Evolutionary conservation across 805 yeast species (phyloP).

Genomic region (Teunomyces cretensis): DNA sequence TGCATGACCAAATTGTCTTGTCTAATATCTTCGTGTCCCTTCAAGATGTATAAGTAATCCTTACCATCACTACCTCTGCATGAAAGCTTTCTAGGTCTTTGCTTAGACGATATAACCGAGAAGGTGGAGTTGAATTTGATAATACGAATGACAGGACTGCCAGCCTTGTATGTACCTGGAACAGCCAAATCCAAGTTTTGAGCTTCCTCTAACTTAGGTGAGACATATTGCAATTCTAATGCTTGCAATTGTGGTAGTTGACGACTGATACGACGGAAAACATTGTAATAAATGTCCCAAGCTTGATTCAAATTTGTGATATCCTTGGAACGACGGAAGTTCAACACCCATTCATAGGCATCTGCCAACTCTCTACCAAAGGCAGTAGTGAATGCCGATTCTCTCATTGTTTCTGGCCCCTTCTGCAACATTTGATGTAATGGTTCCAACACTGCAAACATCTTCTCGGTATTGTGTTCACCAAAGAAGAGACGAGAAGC

Average conservation of each 20-base stretch:
- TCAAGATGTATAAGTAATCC: conserved; percentile 75
- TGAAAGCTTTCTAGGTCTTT: conserved; percentile 84
- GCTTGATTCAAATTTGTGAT: conserved; percentile 90
- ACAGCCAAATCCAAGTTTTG: conserved; percentile 81
- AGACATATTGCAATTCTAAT: conserved; percentile 87
- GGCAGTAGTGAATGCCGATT: conserved; percentile 86
- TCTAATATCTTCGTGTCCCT: conserved; percentile 97
- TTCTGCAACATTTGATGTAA: conserved; percentile 78
- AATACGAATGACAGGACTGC: conserved; percentile 74
- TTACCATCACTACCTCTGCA: conserved; percentile 90
- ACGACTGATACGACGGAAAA: conserved; percentile 85
- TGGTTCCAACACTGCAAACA: conserved; percentile 90
- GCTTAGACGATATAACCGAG: conserved; percentile 89
- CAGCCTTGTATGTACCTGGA: conserved; percentile 91
- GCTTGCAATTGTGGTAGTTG: conserved; percentile 85
- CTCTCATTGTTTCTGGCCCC: conserved; percentile 92
- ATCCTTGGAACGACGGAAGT: conserved; percentile 82
- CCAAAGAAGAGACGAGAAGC: conserved; percentile 93
- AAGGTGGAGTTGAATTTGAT: conserved; percentile 76
- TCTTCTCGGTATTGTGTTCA: conserved; percentile 90
- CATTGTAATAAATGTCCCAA: conserved; percentile 95
- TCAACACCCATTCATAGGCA: conserved; percentile 91
- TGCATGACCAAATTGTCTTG: conserved; percentile 99
- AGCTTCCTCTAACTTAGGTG: conserved; percentile 83
- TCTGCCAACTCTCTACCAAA: conserved; percentile 91